Percentiles rank a stretch among this genome's conserved stretches.
Conservation (phyloP, 2,329 filamentous ascomycete genomes). For the Alternaria brassicae region DNA sequence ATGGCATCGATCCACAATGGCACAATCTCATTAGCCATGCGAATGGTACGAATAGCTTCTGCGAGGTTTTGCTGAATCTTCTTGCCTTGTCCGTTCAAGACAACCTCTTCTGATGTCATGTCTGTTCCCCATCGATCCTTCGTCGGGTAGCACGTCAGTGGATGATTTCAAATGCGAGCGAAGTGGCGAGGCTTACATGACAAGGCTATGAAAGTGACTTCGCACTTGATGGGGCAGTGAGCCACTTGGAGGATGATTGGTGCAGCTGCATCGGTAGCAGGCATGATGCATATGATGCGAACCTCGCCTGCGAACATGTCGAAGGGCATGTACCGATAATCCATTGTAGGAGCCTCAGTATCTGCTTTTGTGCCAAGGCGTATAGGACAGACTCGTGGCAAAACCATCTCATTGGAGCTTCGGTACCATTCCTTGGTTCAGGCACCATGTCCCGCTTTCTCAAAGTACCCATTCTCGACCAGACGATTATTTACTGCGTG, state of each 20-base stretch:
- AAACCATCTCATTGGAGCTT: not conserved
- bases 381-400: not conserved
- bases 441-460: not conserved
- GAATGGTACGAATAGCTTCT: not conserved
- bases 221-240: not conserved
- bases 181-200: not conserved
- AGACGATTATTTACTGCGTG: conserved; percentile 10
- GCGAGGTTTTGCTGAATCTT: not conserved
- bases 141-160: not conserved
- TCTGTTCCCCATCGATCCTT: not conserved
- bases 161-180: not conserved
- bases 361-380: not conserved
- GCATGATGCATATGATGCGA: conserved; percentile 15
- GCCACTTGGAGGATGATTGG: conserved; percentile 4
- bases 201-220: not conserved
- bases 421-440: not conserved
- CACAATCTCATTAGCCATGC: not conserved
- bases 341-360: not conserved
- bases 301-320: conserved; percentile 13
- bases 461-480: conserved; percentile 8
- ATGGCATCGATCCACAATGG: conserved; percentile 5
- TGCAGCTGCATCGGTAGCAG: conserved; percentile 2
- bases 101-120: not conserved
- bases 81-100: not conserved
- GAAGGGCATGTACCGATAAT: conserved; percentile 16